These are phyloP conservation scores for Alternaria novae-zelandiae DNA, from an alignment of 2,329 filamentous ascomycete species.

Conservation along the genomic window DNA sequence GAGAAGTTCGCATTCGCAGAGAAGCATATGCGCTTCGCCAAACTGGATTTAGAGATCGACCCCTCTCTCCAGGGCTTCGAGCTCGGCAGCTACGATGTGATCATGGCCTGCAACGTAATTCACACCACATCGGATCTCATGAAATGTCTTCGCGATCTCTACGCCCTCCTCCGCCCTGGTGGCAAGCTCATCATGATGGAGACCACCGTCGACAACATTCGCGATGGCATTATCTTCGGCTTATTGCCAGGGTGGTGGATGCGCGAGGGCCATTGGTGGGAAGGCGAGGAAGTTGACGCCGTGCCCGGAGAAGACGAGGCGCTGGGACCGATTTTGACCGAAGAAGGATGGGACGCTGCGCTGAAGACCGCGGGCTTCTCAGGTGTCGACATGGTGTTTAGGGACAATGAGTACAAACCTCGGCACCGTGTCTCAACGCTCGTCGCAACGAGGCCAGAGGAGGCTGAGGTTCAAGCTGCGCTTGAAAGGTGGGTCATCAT, in stretches of 20 bases:
- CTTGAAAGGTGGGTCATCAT: constrained; percentile 4
- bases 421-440: constrained; percentile 2
- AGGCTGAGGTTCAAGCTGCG: constrained; percentile 9
- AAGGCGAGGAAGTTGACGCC: constrained; percentile 6
- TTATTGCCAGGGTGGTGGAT: constrained; percentile 14
- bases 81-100: constrained; percentile 18
- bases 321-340: constrained; percentile 4
- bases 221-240: constrained; percentile 12
- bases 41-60: constrained; percentile 14
- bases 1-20: constrained; percentile 6
- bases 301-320: constrained; percentile 4
- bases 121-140: constrained; percentile 17
- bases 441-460: constrained; percentile 6
- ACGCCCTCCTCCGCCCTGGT: constrained; percentile 5
- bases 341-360: constrained; percentile 29
- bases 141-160: constrained; percentile 4
- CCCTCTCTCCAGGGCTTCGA: constrained; percentile 15
- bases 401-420: constrained; percentile 7
- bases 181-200: constrained; percentile 20
- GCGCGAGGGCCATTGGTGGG: constrained; percentile 15
- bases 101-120: constrained; percentile 18
- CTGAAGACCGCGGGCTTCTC: constrained; percentile 11
- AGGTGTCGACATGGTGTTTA: constrained; percentile 10
- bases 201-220: not conserved
- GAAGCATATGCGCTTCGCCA: constrained; percentile 11